Base-by-base conservation (phyloP, 2,329 filamentous ascomycete species). In the Talaromyces sp. region DNA sequence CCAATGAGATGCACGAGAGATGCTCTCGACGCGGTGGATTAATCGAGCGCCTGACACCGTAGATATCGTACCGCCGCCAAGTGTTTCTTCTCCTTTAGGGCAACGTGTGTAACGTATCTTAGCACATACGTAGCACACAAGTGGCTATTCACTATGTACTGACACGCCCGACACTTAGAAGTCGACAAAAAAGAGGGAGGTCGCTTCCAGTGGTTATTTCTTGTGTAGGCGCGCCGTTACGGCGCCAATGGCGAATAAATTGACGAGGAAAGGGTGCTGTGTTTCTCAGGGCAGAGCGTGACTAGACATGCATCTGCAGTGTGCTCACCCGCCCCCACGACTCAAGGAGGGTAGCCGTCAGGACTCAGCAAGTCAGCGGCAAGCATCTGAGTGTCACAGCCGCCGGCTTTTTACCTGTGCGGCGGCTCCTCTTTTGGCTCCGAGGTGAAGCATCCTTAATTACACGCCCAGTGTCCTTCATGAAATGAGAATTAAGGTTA, bases 211-310 rank as follows among this genome's bases (percentile, higher is more conserved):
- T 36, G 59, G 45, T 34, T 19, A 29, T 27, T 17, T 47, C 47
- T 25, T 58, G 45, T 40, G 65, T 67, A 72, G 70, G 68, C 71
- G 71, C 71, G 66, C 64, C 67, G 51, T 64, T 29, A 62, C 58
- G 68, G 72, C 72, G 72, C 69, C 71, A 73, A 71, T 67, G 67
- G 71, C 69, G 69, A 72, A 71, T 70, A 70, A 70, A 67, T 70
- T 65, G 58, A 59, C 66, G 63, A 67, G 65, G 29, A 27, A 29
- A 36, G 38, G 19, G 38, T 36, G 36, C 64, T n/a, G 51, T 51
- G 49, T 45, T n/a, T 51, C 47, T 49, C 11, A 6, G 1, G 10
- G 15, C 49, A 11, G 25, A 29, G 53, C 29, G 53, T 56, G 53
- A 54, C 51, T 29, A 5, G 51, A 54, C 29, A 34, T 54, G 51